A percentile compares a stretch with the other conserved stretches of the same genome.
phyloP scores from a whole-genome alignment of 345 rosid species.

The Gynandropsis gynandra region DNA sequence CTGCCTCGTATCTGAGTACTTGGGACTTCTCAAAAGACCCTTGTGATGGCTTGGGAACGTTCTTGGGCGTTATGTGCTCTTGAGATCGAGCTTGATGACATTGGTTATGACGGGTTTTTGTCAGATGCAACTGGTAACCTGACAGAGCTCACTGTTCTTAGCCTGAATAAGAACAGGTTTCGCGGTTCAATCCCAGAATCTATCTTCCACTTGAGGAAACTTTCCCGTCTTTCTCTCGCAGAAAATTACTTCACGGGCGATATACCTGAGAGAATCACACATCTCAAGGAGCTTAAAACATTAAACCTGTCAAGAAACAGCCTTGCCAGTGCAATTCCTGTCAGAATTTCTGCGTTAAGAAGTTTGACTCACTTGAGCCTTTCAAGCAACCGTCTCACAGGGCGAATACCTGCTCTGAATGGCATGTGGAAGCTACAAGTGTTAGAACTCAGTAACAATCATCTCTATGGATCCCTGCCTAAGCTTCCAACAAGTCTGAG shows the following conservation, averaged over 20 bases:
- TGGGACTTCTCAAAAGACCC: conserved; percentile 56
- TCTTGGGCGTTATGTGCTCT: conserved; percentile 49
- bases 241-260: conserved; percentile 46
- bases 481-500: conserved; percentile 39
- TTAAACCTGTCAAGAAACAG: conserved; percentile 43
- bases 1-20: conserved; percentile 37
- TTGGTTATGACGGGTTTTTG: conserved; percentile 49
- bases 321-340: conserved; percentile 39
- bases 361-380: conserved; percentile 30
- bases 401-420: conserved; percentile 40
- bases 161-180: conserved; percentile 39
- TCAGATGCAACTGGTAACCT: conserved; percentile 39
- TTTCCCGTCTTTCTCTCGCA: conserved; percentile 30
- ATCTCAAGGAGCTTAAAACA: conserved; percentile 29
- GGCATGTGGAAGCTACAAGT: conserved; percentile 46
- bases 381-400: conserved; percentile 37
- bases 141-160: conserved; percentile 42
- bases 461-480: conserved; percentile 39
- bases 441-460: conserved; percentile 38
- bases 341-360: conserved; percentile 33
- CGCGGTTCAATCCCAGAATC: conserved; percentile 50
- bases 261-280: conserved; percentile 27
- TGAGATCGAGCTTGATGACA: conserved; percentile 43
- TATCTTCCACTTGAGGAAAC: conserved; percentile 36
- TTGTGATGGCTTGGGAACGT: conserved; percentile 34